These are phyloP conservation scores for Microthyrium microscopicum DNA, from an alignment of 2,329 filamentous ascomycete genomes.

Conservation along the genomic window DNA sequence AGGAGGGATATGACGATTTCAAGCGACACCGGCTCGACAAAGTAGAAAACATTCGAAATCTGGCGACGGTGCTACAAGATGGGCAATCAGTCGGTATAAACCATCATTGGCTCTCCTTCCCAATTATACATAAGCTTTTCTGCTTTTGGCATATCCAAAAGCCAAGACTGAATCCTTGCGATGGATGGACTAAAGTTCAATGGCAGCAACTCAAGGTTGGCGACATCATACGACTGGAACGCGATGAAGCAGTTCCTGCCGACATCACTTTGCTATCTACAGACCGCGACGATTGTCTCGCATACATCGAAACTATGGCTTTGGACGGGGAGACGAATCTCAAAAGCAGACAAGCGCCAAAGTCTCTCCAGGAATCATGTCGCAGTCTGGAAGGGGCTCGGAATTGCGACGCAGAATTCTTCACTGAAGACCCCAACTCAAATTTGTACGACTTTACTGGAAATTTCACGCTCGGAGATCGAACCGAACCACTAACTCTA, in stretches of 20 bases:
- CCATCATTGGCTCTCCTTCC: too few species aligned
- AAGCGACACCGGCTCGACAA: constrained; percentile 71
- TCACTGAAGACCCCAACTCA: constrained; percentile 57
- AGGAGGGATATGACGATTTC: constrained; percentile 83
- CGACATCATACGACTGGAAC: constrained; percentile 57
- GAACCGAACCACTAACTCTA: constrained; percentile 51
- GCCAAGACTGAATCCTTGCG: constrained; percentile 1
- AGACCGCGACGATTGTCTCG: constrained; percentile 56
- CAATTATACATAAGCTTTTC: background rate
- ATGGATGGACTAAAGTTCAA: constrained; percentile 47
- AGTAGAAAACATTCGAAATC: constrained; percentile 62
- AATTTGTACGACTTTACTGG: constrained; percentile 63
- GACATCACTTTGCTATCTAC: constrained; percentile 63
- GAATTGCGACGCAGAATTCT: constrained; percentile 40
- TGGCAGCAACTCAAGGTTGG: constrained; percentile 71
- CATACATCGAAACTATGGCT: constrained; percentile 68
- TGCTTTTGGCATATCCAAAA: background rate
- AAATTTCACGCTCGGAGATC: constrained; percentile 38
- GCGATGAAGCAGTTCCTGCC: constrained; percentile 62
- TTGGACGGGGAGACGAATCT: constrained; percentile 63
- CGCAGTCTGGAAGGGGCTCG: constrained; percentile 34
- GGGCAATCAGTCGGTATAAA: constrained; percentile 23
- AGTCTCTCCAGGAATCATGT: constrained; percentile 46
- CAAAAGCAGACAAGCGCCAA: constrained; percentile 53
- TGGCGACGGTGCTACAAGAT: too few species aligned